Conservation (phyloP, 352 stramenopile species). For the Pythium grandisporangium region DNA sequence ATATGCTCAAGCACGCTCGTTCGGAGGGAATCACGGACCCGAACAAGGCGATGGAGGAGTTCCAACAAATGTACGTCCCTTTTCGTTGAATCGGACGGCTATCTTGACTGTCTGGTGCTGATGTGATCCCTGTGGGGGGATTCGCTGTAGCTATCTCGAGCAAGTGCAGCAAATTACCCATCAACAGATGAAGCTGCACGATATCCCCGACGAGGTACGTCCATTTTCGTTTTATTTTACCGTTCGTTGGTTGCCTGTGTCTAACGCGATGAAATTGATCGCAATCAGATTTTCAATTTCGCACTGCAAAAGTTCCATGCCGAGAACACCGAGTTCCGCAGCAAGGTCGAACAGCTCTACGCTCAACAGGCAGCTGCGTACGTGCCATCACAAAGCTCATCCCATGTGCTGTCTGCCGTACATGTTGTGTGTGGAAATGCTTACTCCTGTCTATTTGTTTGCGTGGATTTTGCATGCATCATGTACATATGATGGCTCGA, state of each 20-base stretch:
- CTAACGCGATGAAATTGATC: no score
- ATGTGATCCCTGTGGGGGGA: not conserved
- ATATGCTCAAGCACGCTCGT: constrained; percentile 63
- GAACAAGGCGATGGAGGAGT: constrained; percentile 63
- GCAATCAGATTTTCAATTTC: constrained; percentile 43
- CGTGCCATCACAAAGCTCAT: no score
- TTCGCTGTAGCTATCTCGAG: constrained; percentile 31
- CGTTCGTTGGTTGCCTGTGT: no score
- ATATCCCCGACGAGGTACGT: constrained; percentile 49
- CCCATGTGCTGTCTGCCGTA: no score
- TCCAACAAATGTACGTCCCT: constrained; percentile 45
- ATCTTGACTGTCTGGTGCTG: not conserved
- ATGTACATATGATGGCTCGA: no score
- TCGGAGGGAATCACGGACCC: constrained; percentile 65
- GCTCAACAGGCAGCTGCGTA: constrained; percentile 56
- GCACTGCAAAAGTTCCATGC: constrained; percentile 61
- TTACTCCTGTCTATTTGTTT: no score
- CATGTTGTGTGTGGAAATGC: no score
- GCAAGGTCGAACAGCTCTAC: constrained; percentile 68
- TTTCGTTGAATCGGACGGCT: no score
- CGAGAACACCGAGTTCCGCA: constrained; percentile 52
- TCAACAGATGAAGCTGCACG: constrained; percentile 52
- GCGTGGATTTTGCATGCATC: no score
- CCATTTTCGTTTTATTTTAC: not conserved
- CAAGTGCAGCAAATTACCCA: constrained; percentile 64